Percentiles rank a stretch among this genome's conserved stretches.
Evolutionary conservation across 306 rosid species (phyloP).

Genomic region (Gleditsia sinensis): DNA sequence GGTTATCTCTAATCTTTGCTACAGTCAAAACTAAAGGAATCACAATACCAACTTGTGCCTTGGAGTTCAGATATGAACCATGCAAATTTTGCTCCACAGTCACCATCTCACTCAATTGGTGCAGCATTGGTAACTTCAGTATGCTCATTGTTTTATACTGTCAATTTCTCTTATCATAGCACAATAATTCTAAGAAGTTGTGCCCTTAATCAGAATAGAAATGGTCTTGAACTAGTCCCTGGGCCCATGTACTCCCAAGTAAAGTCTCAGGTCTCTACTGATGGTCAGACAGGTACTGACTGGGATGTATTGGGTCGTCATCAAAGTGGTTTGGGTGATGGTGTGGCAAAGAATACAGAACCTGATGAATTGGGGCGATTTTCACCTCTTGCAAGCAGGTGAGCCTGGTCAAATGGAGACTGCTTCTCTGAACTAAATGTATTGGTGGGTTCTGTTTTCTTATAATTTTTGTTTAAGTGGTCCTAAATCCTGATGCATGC

Average conservation of each 20-base stretch:
- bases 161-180: slow-evolving; percentile 27
- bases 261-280: slow-evolving; percentile 49
- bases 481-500: slow-evolving; percentile 48
- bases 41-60: slow-evolving; percentile 83
- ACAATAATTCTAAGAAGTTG: slow-evolving; percentile 19
- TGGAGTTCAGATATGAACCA: slow-evolving; percentile 76
- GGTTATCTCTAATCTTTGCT: slow-evolving; percentile 30
- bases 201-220: slow-evolving; percentile 54
- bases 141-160: slow-evolving; percentile 44
- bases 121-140: slow-evolving; percentile 66
- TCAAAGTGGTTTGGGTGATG: slow-evolving; percentile 56
- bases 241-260: slow-evolving; percentile 63
- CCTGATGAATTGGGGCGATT: slow-evolving; percentile 70
- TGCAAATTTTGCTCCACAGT: slow-evolving; percentile 58
- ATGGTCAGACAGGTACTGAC: slow-evolving; percentile 59
- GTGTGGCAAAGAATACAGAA: slow-evolving; percentile 44
- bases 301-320: slow-evolving; percentile 65
- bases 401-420: slow-evolving; percentile 98
- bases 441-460: slow-evolving; percentile 93
- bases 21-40: slow-evolving; percentile 89
- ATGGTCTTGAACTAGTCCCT: slow-evolving; percentile 83
- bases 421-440: slow-evolving; percentile 93
- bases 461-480: slow-evolving; percentile 52
- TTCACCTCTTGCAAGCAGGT: slow-evolving; percentile 92
- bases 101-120: slow-evolving; percentile 59